These are phyloP conservation scores for Melocanna baccifera DNA, from an alignment of 176 grass and related monocot genomes.

Conservation along the genomic window DNA sequence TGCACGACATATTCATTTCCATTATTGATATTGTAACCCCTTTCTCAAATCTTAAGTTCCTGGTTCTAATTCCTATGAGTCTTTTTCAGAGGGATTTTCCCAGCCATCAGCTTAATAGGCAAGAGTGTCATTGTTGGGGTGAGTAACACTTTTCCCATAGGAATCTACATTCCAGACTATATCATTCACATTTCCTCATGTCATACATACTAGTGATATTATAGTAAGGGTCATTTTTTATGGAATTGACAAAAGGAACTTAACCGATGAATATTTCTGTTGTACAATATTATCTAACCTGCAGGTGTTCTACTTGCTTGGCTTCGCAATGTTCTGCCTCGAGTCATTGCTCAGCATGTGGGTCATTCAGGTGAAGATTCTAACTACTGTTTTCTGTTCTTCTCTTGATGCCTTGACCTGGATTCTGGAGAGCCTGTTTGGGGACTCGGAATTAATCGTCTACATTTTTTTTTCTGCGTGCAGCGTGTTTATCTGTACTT, in stretches of 20 bases:
- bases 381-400: not conserved
- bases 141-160: constrained; percentile 13
- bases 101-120: constrained; percentile 58
- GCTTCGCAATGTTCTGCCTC: constrained; percentile 58
- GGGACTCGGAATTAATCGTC: not conserved
- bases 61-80: not conserved
- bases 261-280: not conserved
- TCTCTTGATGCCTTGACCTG: not conserved
- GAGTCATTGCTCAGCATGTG: constrained; percentile 62
- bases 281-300: not conserved
- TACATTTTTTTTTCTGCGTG: not conserved
- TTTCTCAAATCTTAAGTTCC: not conserved
- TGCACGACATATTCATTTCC: not conserved
- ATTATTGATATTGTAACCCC: not conserved
- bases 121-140: constrained; percentile 51
- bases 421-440: not conserved
- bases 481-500: constrained; percentile 68
- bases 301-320: constrained; percentile 70
- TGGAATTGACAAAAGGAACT: not conserved
- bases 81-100: constrained; percentile 51
- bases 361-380: constrained; percentile 64
- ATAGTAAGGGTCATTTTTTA: not conserved
- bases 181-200: not conserved
- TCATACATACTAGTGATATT: not conserved
- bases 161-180: not conserved